phyloP scores from a whole-genome alignment of 331 rosid species.

The Arachis monticola region DNA sequence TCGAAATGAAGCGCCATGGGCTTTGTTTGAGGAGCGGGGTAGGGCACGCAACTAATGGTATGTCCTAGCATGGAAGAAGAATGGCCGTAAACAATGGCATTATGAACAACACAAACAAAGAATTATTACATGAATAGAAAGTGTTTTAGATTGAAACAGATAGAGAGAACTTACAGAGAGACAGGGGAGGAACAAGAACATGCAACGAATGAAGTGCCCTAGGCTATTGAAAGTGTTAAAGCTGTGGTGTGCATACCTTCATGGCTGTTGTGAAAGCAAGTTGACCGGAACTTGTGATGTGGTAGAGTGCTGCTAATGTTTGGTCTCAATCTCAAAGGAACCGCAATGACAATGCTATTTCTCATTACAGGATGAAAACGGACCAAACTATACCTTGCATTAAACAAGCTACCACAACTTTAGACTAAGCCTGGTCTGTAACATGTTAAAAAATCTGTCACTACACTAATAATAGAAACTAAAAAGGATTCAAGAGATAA shows the following conservation, averaged over 20 bases:
- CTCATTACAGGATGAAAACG: not conserved
- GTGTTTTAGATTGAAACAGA: not conserved
- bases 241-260: constrained; percentile 14
- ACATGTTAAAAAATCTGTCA: too few relatives aligned
- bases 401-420: too few relatives aligned
- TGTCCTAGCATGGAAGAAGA: constrained; percentile 31
- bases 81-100: not conserved
- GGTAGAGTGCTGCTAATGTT: not conserved
- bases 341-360: not conserved
- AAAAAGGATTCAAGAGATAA: too few relatives aligned
- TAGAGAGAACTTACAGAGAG: constrained; percentile 12
- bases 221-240: constrained; percentile 1
- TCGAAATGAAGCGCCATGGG: constrained; percentile 84
- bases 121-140: not conserved
- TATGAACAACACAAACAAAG: not conserved
- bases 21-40: constrained; percentile 10
- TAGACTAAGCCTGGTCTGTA: too few relatives aligned
- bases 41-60: not conserved
- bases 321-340: not conserved
- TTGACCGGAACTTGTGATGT: not conserved
- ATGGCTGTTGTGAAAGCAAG: constrained; percentile 15
- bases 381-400: too few relatives aligned
- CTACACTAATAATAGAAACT: too few relatives aligned
- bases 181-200: not conserved
- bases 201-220: not conserved